Base-by-base conservation (phyloP, 495 filamentous ascomycete genomes). In the Aspergillus funiculosus region DNA sequence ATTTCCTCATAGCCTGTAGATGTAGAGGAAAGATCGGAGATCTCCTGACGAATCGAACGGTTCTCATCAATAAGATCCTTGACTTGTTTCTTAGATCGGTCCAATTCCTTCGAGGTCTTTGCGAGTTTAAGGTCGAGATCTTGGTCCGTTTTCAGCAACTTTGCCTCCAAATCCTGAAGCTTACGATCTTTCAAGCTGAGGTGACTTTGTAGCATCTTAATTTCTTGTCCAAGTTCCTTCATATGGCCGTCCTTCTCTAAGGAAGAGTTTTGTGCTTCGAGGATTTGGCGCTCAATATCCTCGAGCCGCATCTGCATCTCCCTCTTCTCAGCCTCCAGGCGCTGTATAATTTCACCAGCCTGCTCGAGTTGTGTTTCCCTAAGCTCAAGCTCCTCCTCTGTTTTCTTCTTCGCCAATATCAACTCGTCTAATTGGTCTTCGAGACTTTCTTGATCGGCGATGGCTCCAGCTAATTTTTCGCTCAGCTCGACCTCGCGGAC, bases 1-100 rank as follows among this genome's bases (percentile, higher is more conserved):
- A 96, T 77, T 56, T 96, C 92, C 60, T 97, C 92, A 50, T 94
- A 98, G 52, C 85, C 81, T 1, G 90, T 94, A 0, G 92, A 97
- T 0, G 94, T 97, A 18, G 85, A 78, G 2, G 92, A 91, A 7
- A 98, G 73, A 53, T 95, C 85, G 0, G 83, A 76, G 28, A 98
- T 78, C 52, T 96, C 89, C 48, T 90, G 80, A 10, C 91, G 78
- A 21, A 94, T 77, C n/a, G 84, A 78, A 10, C 80, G 78, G 54
- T 97, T 94, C 51, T 97, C 91, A 5, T 79, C 82, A 3, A 80
- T 52, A 4, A 95, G 75, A 20, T 92, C 86, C 28, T 81, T 80
- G 47, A 87, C 76, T 52, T 87, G 81, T 31, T 73, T 74, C 59
- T 77, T 82, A 4, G 81, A 76, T 27, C 77, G 71, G 29, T 90